Base-by-base conservation (phyloP, 371 early-diverging fungal species). In the Gilbertella persicaria region DNA sequence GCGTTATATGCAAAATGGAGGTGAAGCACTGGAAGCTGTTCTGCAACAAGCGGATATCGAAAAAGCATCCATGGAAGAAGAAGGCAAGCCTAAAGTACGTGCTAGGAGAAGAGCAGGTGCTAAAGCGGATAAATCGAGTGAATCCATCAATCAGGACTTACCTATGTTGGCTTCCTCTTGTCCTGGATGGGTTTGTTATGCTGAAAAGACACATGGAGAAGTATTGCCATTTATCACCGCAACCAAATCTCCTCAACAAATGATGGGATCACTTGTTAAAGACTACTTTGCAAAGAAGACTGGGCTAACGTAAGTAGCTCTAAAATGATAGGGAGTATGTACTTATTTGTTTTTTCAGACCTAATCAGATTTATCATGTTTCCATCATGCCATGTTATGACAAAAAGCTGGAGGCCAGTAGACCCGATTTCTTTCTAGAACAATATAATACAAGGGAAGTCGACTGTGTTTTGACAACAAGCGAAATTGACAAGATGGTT, bases 341-440 rank as follows among this genome's bases (percentile, higher is more conserved):
- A 30, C 37, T 53, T 36, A 23, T n/a, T 20, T 23, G 20, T 7
- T 14, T 24, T 29, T 19, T 10, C 45, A 78, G 85, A 10, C 90
- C 91, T 2, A 71, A 85, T 56, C 75, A 78, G 33, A 88, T 96
- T 19, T 97, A 91, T 68, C 96, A 96, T 62, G 92, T 97, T 8
- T 74, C 91, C 4, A 82, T 98, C 24, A 96, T 97, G 97, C 97
- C 97, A 17, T 98, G 99, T 67, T 97, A 93, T 54, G 99, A 98
- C 68, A 98, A 97, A 73, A 98, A 98, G 65, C 80, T 98, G 16
- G 99, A 98, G 71, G 96, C 97, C 0, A 93, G 94, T 36, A 80
- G 99, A 17, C 75, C 83, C 10, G 96, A 96, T 62, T 97, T 98
- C 62, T 90, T 89, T 69, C 69, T 75, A 49, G 91, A 92, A 47